Base-by-base conservation (phyloP, 257 asterid species). In the Datura wrightii region DNA sequence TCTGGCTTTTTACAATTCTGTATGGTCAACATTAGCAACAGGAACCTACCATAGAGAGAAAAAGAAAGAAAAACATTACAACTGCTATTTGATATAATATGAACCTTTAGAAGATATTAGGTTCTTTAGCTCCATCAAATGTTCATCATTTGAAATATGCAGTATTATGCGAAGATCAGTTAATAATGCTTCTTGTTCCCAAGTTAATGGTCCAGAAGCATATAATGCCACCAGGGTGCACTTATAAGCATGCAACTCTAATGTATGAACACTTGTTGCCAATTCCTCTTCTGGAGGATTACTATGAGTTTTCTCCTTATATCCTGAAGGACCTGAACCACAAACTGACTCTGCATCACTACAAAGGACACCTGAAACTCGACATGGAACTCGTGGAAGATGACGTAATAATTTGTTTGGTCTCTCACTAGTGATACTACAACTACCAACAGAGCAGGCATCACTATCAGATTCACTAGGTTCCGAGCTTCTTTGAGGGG, bases 141-240 rank as follows among this genome's bases (percentile, higher is more conserved):
- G 98, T 88, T 94, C 98, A 87, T 95, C 98, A 90, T 95, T 92
- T 87, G 97, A 95, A 79, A 95, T 91, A 89, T 92, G 93, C 87
- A 95, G 97, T 90, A 85, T 85, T 79, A 91, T 94, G 76, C 98
- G 98, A 83, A 95, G 98, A 90, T 95, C 89, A 84, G 99, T 95
- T 91, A 94, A 84, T 88, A 95, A 78, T 71, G 92, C 87, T 90
- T 95, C 98, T 85, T 93, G 94, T 53, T 95, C 99, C 99, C 99
- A 95, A 88, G 94, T 95, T 89, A 95, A 94, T 88, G 96, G 96
- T 84, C 99, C 99, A 86, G 93, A 93, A 85, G 92, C 96, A 84
- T 91, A 89, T 85, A 95, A 85, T 79, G 96, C 98, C 89, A 89
- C 90, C 83, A 95, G 89, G 44, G 98, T 95, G 84, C 97, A 85